Conservation (phyloP, 2,329 filamentous ascomycete species). For the Fusarium graminum region DNA sequence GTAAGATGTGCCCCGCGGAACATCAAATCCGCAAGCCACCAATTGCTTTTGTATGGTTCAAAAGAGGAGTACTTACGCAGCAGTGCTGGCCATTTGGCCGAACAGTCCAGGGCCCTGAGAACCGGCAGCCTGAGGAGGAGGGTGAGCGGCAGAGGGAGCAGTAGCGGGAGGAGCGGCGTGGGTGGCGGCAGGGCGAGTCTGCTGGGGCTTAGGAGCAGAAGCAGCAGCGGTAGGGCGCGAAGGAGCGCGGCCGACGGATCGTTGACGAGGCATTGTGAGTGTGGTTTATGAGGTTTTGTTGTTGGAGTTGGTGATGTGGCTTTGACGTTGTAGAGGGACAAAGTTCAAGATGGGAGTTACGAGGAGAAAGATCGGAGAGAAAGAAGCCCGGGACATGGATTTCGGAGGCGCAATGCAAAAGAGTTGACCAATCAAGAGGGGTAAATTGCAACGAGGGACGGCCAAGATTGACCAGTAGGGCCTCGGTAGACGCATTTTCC, state of each 20-base stretch:
- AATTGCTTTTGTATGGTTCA: background rate
- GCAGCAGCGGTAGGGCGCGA: constrained; percentile 75
- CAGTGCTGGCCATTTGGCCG: constrained; percentile 96
- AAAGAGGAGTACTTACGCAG: constrained; percentile 80
- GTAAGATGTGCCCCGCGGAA: constrained; percentile 16
- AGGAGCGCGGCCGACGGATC: constrained; percentile 74
- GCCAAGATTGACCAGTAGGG: constrained; percentile 41
- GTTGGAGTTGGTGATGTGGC: constrained; percentile 16
- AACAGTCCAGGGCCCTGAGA: constrained; percentile 86
- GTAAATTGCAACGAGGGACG: constrained; percentile 44
- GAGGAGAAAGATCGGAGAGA: constrained; percentile 48
- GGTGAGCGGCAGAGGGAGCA: constrained; percentile 40
- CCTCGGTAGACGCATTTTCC: constrained; percentile 44
- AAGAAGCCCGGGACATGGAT: constrained; percentile 46
- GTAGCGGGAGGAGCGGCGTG: constrained; percentile 68
- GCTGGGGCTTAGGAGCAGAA: constrained; percentile 69
- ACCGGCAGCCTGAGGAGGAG: constrained; percentile 51
- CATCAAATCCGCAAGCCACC: background rate
- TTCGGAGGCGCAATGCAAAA: constrained; percentile 34
- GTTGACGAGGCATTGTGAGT: constrained; percentile 79
- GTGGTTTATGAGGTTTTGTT: constrained; percentile 23
- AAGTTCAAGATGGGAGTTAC: constrained; percentile 27
- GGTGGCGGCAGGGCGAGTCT: constrained; percentile 78
- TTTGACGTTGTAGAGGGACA: constrained; percentile 9
- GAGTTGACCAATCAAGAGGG: constrained; percentile 49